phyloP scores from a whole-genome alignment of 75 land plant species.

The Pinus albicaulis region DNA sequence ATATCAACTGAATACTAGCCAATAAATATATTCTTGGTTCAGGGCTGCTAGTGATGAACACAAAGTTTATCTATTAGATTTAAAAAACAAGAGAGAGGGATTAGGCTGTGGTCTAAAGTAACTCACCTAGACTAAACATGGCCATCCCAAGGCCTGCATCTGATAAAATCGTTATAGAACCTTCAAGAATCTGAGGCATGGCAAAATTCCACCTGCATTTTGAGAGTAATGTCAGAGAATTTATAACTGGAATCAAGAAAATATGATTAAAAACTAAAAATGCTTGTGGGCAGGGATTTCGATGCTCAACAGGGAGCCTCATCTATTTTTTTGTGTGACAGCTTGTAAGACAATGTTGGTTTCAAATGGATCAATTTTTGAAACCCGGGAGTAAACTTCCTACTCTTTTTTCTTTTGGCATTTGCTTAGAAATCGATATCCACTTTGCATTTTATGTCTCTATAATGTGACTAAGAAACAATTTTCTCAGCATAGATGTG shows the following conservation, averaged over 20 bases:
- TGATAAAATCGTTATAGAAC: conserved; percentile 62
- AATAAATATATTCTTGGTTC: not conserved
- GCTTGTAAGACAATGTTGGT: not conserved
- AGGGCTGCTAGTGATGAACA: not conserved
- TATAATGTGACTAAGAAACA: too few relatives aligned
- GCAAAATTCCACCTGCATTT: conserved; percentile 48
- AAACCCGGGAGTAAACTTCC: too few relatives aligned
- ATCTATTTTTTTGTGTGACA: not conserved
- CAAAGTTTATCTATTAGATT: not conserved
- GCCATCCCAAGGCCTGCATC: conserved; percentile 82
- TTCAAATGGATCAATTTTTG: too few relatives aligned
- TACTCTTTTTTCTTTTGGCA: too few relatives aligned
- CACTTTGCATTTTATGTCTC: too few relatives aligned
- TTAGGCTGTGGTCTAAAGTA: not conserved
- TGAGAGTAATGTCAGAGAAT: not conserved
- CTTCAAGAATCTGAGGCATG: conserved; percentile 56
- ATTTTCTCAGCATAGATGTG: too few relatives aligned
- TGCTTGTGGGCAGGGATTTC: not conserved
- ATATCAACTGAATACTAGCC: not conserved
- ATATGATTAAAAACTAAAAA: not conserved
- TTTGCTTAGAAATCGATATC: too few relatives aligned
- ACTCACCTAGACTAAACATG: conserved; percentile 66
- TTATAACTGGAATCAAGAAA: too few relatives aligned
- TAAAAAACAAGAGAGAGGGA: not conserved
- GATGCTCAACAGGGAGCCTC: not conserved